phyloP scores from a whole-genome alignment of 495 filamentous ascomycete genomes.

The Aspergillus kassunensis region DNA sequence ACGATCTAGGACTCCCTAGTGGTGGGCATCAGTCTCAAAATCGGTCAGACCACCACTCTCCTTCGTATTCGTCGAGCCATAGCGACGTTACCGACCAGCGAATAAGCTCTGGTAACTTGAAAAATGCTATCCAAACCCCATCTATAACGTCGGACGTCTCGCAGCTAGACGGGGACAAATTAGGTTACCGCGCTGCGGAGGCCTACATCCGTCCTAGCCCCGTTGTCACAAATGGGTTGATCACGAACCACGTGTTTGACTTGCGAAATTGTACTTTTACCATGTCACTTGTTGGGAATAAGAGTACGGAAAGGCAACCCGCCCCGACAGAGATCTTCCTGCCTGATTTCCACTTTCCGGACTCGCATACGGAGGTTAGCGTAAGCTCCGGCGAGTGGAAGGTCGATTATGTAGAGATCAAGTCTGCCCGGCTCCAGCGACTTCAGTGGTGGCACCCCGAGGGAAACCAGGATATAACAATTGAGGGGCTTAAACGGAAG shows the following conservation, averaged over 20 bases:
- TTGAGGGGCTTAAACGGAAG: slow-evolving; percentile 69
- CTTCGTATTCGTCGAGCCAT: slow-evolving; percentile 57
- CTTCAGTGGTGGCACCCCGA: slow-evolving; percentile 88
- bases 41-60: slow-evolving; percentile 49
- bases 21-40: slow-evolving; percentile 27
- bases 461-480: slow-evolving; percentile 74
- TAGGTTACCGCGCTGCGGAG: slow-evolving; percentile 84
- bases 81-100: slow-evolving; percentile 49
- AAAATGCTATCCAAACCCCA: slow-evolving; percentile 63
- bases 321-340: slow-evolving; percentile 80
- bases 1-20: slow-evolving; percentile 67
- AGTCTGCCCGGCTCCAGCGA: slow-evolving; percentile 63
- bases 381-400: slow-evolving; percentile 88
- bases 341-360: slow-evolving; percentile 91
- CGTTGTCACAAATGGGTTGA: slow-evolving; percentile 64
- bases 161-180: slow-evolving; percentile 47
- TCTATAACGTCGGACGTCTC: slow-evolving; percentile 62
- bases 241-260: slow-evolving; percentile 72
- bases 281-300: slow-evolving; percentile 55
- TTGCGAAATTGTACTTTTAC: slow-evolving; percentile 69
- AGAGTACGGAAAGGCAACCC: slow-evolving; percentile 45
- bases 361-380: slow-evolving; percentile 59
- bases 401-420: slow-evolving; percentile 65
- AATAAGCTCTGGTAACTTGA: slow-evolving; percentile 67
- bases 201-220: slow-evolving; percentile 87